Conservation (phyloP, 2,329 filamentous ascomycete genomes). For the Neofusicoccum kwambonambiense region DNA sequence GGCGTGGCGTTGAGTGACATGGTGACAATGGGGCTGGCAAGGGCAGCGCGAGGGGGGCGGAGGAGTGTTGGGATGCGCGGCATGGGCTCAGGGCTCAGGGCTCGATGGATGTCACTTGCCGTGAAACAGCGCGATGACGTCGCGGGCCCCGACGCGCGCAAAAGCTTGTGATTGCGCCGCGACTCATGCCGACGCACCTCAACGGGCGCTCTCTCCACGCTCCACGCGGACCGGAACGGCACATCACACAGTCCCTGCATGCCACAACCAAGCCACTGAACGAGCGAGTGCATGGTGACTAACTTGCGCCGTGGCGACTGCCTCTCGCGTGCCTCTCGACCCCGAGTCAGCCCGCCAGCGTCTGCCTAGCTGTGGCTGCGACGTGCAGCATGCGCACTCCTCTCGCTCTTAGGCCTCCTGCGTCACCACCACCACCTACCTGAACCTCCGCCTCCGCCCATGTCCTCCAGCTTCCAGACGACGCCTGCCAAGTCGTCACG, state of each 20-base stretch:
- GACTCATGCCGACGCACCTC: not conserved
- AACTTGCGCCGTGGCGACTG: not conserved
- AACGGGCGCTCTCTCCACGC: not conserved
- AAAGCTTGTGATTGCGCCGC: constrained; percentile 14
- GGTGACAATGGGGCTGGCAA: constrained; percentile 17
- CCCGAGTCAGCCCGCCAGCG: not conserved
- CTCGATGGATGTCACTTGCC: not conserved
- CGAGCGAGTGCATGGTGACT: not conserved
- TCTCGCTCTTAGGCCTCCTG: not conserved
- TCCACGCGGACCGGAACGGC: constrained; percentile 3
- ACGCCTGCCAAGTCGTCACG: constrained; percentile 22
- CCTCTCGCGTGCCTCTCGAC: not conserved
- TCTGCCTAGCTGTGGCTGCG: not conserved
- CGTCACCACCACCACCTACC: not conserved
- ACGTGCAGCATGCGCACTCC: not conserved
- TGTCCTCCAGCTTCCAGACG: constrained; percentile 19
- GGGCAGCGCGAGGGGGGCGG: constrained; percentile 14
- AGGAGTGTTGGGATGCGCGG: constrained; percentile 1
- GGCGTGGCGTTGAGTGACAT: constrained; percentile 46
- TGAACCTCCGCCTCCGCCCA: not conserved
- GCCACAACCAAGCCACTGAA: not conserved
- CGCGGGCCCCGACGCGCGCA: not conserved
- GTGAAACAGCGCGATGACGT: constrained; percentile 14
- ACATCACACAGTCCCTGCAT: constrained; percentile 14
- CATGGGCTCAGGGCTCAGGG: not conserved